Evolutionary conservation across 2,329 filamentous ascomycete species (phyloP), one percentile per base, ranked within the genome.

Genomic region (Penicillium sp.): DNA sequence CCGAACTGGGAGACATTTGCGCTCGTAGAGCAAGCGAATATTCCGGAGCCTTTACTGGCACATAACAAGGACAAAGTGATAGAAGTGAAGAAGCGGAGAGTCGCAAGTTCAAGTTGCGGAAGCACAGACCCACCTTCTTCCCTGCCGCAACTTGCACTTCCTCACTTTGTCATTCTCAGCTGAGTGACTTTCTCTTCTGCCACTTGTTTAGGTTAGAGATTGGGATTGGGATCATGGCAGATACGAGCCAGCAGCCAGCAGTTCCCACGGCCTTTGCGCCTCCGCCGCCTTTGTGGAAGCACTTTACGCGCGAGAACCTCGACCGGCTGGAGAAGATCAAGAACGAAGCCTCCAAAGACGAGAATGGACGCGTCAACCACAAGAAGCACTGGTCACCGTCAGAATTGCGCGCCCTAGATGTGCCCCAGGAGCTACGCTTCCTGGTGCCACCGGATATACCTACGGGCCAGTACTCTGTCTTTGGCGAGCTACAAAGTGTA

Each of bases 211-310:
- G n/a, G n/a, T n/a, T n/a, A n/a, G n/a, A n/a, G n/a, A n/a, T 8
- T 26, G 6, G 45, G 2, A 10, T 8, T 6, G 6, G 18, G 34
- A 38, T 10, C 38, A 88, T 87, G 84, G 81, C 80, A 47, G 82
- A 82, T 42, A 74, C 76, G 49, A 71, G 72, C 44, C 70, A 74
- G 37, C 68, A 69, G 53, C 60, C 62, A 59, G 56, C 69, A 44
- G 58, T 73, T 24, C 77, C 82, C 22, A 81, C 85, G 20, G 81
- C 84, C 32, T 95, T 89, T 65, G 91, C 93, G 20, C 81, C 86
- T 42, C 93, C 93, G 22, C 93, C 93, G 22, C 84, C 85, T 0
- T 95, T 96, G 72, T 97, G 87, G 83, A 84, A 85, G 57, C 78
- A 87, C 66, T 97, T 97, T 70, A 95, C 88, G 0, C 68, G 81